Conservation (phyloP, 1,139 yeast genomes). For the Sugiyamaella xylanicola region DNA sequence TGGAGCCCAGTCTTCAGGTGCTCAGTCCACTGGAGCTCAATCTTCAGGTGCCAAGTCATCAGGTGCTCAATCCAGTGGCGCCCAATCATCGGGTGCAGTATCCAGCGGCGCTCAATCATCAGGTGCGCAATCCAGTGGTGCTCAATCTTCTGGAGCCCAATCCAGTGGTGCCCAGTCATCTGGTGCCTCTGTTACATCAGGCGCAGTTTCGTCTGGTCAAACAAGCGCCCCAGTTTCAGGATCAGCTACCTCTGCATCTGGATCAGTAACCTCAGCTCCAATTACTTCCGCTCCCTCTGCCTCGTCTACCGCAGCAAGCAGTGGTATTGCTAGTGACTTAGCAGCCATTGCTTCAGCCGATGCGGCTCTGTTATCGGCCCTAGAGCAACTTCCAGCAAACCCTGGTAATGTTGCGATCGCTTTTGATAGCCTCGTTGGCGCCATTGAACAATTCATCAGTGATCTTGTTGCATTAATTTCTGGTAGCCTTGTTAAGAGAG, state of each 20-base stretch:
- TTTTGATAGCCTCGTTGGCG: slow-evolving; percentile 1
- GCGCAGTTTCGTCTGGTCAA: not conserved
- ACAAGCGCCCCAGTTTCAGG: not conserved
- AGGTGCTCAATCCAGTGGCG: too few relatives aligned
- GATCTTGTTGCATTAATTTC: slow-evolving; percentile 2
- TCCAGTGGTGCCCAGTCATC: not conserved
- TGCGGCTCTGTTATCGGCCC: slow-evolving; percentile 12
- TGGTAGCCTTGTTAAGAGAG: not conserved
- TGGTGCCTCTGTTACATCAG: not conserved
- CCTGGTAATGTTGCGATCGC: slow-evolving; percentile 1
- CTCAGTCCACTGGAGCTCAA: too few relatives aligned
- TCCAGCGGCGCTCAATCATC: too few relatives aligned
- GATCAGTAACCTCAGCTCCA: not conserved
- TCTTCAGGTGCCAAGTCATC: too few relatives aligned
- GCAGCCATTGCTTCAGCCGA: slow-evolving; percentile 17
- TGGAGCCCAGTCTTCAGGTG: too few relatives aligned
- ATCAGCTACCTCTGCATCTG: not conserved
- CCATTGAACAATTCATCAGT: slow-evolving; percentile 6
- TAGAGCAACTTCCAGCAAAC: slow-evolving; percentile 4
- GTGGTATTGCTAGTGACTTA: slow-evolving; percentile 6
- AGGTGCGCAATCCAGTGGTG: too few relatives aligned
- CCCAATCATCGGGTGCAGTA: too few relatives aligned
- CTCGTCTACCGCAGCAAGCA: not conserved
- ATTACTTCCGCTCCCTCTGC: not conserved
- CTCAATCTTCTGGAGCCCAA: not conserved